Base-by-base conservation (phyloP, 768 basidiomycete species). In the Hygrocybe punicea region DNA sequence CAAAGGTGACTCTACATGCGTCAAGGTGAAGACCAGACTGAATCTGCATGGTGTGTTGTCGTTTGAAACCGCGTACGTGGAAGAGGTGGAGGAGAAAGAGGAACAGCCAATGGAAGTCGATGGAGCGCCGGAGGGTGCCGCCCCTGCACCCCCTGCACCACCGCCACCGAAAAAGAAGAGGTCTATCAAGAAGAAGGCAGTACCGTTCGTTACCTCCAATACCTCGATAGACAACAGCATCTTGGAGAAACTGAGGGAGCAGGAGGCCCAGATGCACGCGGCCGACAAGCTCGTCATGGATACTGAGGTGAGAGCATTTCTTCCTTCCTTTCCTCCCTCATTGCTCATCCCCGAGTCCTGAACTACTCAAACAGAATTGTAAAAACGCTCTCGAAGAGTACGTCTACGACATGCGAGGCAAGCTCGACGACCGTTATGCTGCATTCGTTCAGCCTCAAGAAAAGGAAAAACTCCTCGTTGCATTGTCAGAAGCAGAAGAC, bases 331-430 rank as follows among this genome's bases (percentile, higher is more conserved):
- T 13, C 33, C 7, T 16, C 9, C 19, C 6, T 17, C 24, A 11
- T 13, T 34, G 17, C 44, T 48, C 33, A 24, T 51, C 13, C 10
- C 24, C 19, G 3, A n/a, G 42, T 36, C 29, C 29, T 29, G n/a
- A n/a, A n/a, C n/a, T n/a, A n/a, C n/a, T n/a, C n/a, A n/a, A n/a
- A 24, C 53, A 96, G 93, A 91, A 98, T 73, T 86, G 91, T 73
- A 99, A 98, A 78, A 99, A 99, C 69, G 94, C 95, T 4, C 85
- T 99, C 13, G 96, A 99, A 76, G 97, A 98, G 76, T 98, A 96
- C 77, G 89, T 98, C 57, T 98, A 98, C 75, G 96, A 98, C 72
- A 93, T 82, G 67, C 90, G 94, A 37, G 78, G 84, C 73, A 96
- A 97, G 77, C 83, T 99, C 58, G 95, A 98, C 36, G 91, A 88